phyloP scores from a whole-genome alignment of 2,329 filamentous ascomycete species.

The Colletotrichum sojae region DNA sequence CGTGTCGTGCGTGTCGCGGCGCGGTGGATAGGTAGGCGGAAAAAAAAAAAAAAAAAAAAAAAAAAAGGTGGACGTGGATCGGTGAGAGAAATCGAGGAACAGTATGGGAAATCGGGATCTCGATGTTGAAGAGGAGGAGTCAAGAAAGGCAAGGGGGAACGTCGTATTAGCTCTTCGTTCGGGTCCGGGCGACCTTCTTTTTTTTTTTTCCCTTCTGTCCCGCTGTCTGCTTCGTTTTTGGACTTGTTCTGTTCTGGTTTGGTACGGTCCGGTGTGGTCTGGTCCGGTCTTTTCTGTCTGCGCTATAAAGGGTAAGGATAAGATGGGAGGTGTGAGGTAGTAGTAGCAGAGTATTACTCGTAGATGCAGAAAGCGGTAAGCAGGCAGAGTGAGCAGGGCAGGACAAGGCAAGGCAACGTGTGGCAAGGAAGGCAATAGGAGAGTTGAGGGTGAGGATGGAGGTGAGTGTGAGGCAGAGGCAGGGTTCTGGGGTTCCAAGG shows the following conservation, averaged over 20 bases:
- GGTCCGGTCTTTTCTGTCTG: neutral
- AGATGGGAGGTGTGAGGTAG: no score
- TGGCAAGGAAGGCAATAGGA: constrained; percentile 7
- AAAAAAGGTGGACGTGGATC: constrained; percentile 18
- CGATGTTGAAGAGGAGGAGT: constrained; percentile 14
- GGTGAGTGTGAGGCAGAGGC: no score
- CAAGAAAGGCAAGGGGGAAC: constrained; percentile 2
- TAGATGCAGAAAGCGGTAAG: no score
- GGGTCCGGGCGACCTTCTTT: neutral
- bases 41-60: neutral
- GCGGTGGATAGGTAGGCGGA: constrained; percentile 5
- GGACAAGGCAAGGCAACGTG: constrained; percentile 8
- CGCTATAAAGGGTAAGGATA: no score
- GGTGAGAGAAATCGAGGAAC: constrained; percentile 31
- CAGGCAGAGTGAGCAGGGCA: neutral
- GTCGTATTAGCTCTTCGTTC: constrained; percentile 17
- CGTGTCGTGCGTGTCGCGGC: constrained; percentile 26
- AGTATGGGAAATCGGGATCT: constrained; percentile 39
- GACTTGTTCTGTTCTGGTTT: constrained; percentile 13
- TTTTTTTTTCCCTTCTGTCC: neutral
- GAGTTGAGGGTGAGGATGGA: neutral
- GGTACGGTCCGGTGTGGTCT: constrained; percentile 19
- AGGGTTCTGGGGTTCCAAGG: no score
- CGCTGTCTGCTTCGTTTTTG: neutral
- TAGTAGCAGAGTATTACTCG: no score